A percentile compares a stretch with the other conserved stretches of the same genome.
phyloP scores from a whole-genome alignment of 2,329 filamentous ascomycete species.

The Chaetomium olivaceum region DNA sequence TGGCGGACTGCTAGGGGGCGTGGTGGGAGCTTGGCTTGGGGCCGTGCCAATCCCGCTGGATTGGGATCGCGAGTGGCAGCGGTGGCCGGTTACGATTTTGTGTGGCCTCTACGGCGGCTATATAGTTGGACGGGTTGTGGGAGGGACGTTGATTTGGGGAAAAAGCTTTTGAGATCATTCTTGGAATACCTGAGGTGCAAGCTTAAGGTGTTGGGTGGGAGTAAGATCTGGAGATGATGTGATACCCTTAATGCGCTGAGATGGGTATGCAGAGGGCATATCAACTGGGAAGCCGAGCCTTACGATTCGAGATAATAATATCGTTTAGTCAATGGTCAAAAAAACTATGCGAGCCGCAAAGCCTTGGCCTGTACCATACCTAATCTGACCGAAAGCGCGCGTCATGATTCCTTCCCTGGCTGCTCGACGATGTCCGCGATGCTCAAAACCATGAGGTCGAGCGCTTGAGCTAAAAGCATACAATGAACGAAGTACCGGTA shows the following conservation, averaged over 20 bases:
- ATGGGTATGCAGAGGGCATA: not conserved
- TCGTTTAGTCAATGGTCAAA: not conserved
- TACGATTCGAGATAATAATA: not conserved
- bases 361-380: not conserved
- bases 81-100: constrained; percentile 91
- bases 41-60: constrained; percentile 94
- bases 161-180: constrained; percentile 41
- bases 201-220: not conserved
- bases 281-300: not conserved
- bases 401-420: not conserved
- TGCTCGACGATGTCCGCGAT: not conserved
- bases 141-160: constrained; percentile 53
- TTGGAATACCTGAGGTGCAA: not conserved
- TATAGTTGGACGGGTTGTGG: constrained; percentile 65
- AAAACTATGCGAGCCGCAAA: not conserved
- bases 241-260: constrained; percentile 6
- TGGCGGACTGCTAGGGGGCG: constrained; percentile 75
- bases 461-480: not conserved
- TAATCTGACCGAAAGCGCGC: too few species aligned
- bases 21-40: constrained; percentile 85
- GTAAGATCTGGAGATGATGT: not conserved
- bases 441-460: not conserved
- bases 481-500: too few species aligned
- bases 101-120: constrained; percentile 80
- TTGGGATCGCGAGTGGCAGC: constrained; percentile 99